Base-by-base conservation (phyloP, 1,284 basidiomycete species). In the Melampsora medusae region DNA sequence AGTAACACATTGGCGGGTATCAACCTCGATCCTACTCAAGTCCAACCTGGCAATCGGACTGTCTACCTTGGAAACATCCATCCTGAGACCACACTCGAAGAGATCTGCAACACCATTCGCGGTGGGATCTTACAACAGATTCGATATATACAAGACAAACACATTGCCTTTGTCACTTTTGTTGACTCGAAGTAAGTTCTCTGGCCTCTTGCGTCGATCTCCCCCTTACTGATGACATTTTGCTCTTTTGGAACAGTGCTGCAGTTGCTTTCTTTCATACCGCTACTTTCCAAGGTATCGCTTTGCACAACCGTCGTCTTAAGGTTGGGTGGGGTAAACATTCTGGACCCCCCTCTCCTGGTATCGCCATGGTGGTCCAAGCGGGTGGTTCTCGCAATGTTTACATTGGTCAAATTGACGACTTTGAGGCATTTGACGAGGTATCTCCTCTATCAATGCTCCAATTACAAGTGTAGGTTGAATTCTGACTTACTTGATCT, bases 1-100 rank as follows among this genome's bases (percentile, higher is more conserved):
- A 76, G 73, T 38, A 76, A 76, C 42, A 76, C 66, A 19, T 60
- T 76, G 2, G 67, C 66, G 53, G 73, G 73, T 22, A 76, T 76
- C 35, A 76, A 68, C 42, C 59, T 76, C 19, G 73, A 76, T 31
- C 67, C 73, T 10, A 62, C 56, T 33, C 73, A 76, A 69, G 79
- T 79, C 19, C 79, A 81, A 59, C 78, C 79, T 31, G 86, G 91
- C 79, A 97, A 96, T 83, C 86, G 93, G 78, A 95, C 92, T 1
- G 90, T 97, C 50, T 97, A 97, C 83, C 85, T 97, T 67, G 93
- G 93, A 6, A 95, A 95, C 84, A 92, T 97, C 76, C 92, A 93
- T 81, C 92, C 92, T 1, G 94, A 97, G 85, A 94, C 92, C 28
- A 90, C 89, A 5, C 87, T 91, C 3, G 93, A 97, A 84, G 94